Evolutionary conservation across 2,329 filamentous ascomycete species (phyloP).

Genomic region (Cucurbitaria berberidis): DNA sequence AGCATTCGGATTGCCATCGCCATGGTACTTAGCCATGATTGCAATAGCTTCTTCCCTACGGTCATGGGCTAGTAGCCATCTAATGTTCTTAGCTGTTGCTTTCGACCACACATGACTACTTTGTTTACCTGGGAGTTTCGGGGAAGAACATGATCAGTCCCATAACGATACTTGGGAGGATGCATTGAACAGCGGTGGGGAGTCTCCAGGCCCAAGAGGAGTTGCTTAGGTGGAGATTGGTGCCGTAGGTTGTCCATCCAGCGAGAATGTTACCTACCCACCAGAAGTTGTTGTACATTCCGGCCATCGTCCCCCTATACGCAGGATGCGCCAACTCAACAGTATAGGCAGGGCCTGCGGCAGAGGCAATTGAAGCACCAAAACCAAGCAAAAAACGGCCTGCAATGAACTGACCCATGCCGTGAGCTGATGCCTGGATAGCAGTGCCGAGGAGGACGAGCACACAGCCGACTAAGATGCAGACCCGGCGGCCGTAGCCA

Average conservation of each 20-base stretch:
- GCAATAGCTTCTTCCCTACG: slow-evolving; percentile 62
- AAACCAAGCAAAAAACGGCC: slow-evolving; percentile 51
- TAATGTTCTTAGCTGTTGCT: not conserved
- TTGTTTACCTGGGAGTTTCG: slow-evolving; percentile 63
- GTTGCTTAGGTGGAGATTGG: slow-evolving; percentile 45
- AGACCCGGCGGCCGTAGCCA: slow-evolving; percentile 58
- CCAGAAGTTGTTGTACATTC: slow-evolving; percentile 59
- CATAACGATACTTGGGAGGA: slow-evolving; percentile 51
- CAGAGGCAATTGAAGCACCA: slow-evolving; percentile 63
- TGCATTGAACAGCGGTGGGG: slow-evolving; percentile 41
- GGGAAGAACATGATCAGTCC: slow-evolving; percentile 61
- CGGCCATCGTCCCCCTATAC: slow-evolving; percentile 66
- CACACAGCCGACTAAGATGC: slow-evolving; percentile 63
- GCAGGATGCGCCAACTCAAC: slow-evolving; percentile 67
- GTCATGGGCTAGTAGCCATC: slow-evolving; percentile 58
- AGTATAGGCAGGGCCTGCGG: slow-evolving; percentile 63
- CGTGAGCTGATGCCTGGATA: slow-evolving; percentile 57
- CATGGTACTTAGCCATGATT: slow-evolving; percentile 65
- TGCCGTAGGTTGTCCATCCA: slow-evolving; percentile 58
- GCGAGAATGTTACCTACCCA: slow-evolving; percentile 60
- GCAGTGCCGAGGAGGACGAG: slow-evolving; percentile 61
- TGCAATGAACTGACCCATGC: slow-evolving; percentile 60
- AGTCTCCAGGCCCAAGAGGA: slow-evolving; percentile 61
- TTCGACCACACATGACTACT: not conserved
- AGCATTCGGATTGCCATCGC: slow-evolving; percentile 52